Conservation (phyloP, 805 yeast genomes). For the Schizosaccharomyces lindneri region DNA sequence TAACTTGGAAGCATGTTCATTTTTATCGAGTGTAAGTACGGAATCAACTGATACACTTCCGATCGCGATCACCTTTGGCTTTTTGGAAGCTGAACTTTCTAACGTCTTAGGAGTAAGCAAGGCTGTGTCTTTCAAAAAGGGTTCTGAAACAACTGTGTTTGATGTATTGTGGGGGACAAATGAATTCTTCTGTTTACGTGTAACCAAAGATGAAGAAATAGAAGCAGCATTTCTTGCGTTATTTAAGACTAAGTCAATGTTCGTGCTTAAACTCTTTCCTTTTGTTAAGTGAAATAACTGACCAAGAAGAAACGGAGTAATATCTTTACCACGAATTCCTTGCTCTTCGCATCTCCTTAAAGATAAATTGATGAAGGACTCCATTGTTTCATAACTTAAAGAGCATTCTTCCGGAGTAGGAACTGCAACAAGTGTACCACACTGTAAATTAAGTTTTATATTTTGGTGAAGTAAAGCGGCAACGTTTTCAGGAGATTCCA, state of each 20-base stretch:
- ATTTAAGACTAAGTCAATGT: slow-evolving; percentile 50
- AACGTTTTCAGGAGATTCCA: slow-evolving; percentile 28
- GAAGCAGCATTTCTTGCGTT: slow-evolving; percentile 46
- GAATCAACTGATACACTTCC: slow-evolving; percentile 65
- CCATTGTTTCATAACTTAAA: slow-evolving; percentile 27
- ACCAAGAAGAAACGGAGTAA: slow-evolving; percentile 53
- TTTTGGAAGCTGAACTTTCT: too few relatives aligned
- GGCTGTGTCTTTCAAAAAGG: background rate
- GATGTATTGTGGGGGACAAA: background rate
- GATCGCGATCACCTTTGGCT: slow-evolving; percentile 17
- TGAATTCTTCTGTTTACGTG: slow-evolving; percentile 6
- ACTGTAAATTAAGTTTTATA: slow-evolving; percentile 23
- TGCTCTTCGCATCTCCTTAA: slow-evolving; percentile 25
- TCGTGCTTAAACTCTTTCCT: slow-evolving; percentile 46
- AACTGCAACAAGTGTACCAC: slow-evolving; percentile 58
- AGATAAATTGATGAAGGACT: slow-evolving; percentile 32
- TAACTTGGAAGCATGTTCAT: slow-evolving; percentile 10
- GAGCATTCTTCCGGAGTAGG: slow-evolving; percentile 55
- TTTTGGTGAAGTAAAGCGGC: slow-evolving; percentile 32
- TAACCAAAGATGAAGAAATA: slow-evolving; percentile 32
- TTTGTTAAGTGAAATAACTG: slow-evolving; percentile 41
- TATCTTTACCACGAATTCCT: slow-evolving; percentile 42
- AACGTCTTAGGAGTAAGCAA: background rate
- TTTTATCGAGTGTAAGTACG: slow-evolving; percentile 18
- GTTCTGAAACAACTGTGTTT: background rate